A percentile compares a stretch with the other conserved stretches of the same genome.
Evolutionary conservation across 306 rosid species (phyloP).

Genomic region (Castanopsis chinensis): DNA sequence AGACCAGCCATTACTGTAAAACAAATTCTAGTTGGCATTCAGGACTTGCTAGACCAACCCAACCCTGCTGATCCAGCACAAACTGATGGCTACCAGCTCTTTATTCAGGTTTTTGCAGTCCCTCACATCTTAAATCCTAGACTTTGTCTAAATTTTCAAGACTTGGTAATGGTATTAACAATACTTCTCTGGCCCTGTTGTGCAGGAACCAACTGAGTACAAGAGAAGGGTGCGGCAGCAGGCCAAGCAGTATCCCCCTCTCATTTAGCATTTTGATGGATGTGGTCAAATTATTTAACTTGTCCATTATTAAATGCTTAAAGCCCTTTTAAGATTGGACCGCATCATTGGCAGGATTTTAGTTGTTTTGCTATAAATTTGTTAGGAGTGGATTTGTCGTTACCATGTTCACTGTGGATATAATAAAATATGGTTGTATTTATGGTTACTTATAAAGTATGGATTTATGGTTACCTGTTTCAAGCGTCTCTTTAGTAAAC

Average conservation of each 20-base stretch:
- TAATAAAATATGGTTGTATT: too few relatives aligned
- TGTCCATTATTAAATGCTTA: background rate
- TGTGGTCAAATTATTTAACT: background rate
- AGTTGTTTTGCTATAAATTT: background rate
- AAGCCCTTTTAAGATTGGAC: background rate
- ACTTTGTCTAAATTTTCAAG: background rate
- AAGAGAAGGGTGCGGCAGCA: conserved; percentile 26
- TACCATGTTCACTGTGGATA: background rate
- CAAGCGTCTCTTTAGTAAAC: too few relatives aligned
- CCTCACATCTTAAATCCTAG: background rate
- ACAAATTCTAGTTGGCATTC: conserved; percentile 30
- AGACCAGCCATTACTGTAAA: conserved; percentile 22
- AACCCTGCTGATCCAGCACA: conserved; percentile 23
- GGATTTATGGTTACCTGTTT: too few relatives aligned
- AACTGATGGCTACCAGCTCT: conserved; percentile 4
- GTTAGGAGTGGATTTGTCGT: background rate
- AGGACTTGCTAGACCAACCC: conserved; percentile 21
- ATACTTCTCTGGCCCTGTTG: background rate
- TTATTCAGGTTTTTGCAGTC: conserved; percentile 3
- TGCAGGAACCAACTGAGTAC: conserved; percentile 25
- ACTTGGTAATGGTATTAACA: background rate
- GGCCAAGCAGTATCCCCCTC: conserved; percentile 23
- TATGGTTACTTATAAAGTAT: too few relatives aligned
- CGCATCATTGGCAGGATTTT: background rate
- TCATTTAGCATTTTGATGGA: conserved; percentile 3